Conservation (phyloP, 2,329 filamentous ascomycete genomes). For the Sporothrix schenckii region DNA sequence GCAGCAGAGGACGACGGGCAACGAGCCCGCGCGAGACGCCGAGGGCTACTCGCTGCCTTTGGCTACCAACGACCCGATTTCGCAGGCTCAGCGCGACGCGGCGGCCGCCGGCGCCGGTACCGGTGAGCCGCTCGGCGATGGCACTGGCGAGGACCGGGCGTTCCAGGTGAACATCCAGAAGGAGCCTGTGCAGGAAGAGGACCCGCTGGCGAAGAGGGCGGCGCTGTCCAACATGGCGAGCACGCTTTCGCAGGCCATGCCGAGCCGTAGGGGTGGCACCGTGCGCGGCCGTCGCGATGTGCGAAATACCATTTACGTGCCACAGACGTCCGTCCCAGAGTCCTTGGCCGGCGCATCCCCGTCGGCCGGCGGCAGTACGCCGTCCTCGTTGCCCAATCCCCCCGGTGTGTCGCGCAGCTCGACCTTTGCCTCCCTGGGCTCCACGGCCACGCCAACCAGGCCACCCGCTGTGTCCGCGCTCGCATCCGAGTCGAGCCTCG, state of each 20-base stretch:
- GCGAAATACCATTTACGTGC: constrained; percentile 85
- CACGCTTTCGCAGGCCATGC: constrained; percentile 67
- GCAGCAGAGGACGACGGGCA: constrained; percentile 44
- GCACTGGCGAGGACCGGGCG: constrained; percentile 57
- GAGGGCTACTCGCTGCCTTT: constrained; percentile 78
- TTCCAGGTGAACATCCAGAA: constrained; percentile 82
- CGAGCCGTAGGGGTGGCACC: constrained; percentile 72
- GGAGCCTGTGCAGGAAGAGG: constrained; percentile 75
- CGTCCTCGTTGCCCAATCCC: not conserved
- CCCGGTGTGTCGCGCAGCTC: constrained; percentile 39
- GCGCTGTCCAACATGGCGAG: constrained; percentile 76
- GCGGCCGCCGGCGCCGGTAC: constrained; percentile 39
- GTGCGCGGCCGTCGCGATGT: constrained; percentile 87
- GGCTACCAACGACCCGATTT: constrained; percentile 65
- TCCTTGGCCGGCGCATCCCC: constrained; percentile 32
- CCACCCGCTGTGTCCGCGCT: constrained; percentile 58
- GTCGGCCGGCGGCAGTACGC: constrained; percentile 6
- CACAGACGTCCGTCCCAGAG: constrained; percentile 48
- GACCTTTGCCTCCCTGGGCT: constrained; percentile 39
- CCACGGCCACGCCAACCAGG: constrained; percentile 40
- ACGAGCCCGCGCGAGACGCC: constrained; percentile 61
- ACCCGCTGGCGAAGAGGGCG: constrained; percentile 72
- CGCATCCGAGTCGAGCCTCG: constrained; percentile 63
- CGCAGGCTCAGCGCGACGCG: constrained; percentile 71
- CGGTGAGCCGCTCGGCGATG: constrained; percentile 52